phyloP scores from a whole-genome alignment of 2,329 filamentous ascomycete species.

The Diaporthe capsici region DNA sequence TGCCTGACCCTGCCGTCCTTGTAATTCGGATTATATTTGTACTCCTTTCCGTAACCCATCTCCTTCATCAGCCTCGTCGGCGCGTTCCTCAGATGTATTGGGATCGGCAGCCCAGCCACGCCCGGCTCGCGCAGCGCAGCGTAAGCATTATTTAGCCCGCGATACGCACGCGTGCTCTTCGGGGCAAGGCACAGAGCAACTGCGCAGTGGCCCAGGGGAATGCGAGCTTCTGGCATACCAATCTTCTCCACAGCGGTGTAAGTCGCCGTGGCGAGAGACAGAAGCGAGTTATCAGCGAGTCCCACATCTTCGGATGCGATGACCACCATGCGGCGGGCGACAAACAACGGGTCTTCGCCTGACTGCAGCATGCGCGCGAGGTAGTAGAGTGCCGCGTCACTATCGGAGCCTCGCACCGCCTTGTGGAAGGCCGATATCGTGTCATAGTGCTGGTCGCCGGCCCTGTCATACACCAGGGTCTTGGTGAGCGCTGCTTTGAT shows the following conservation, averaged over 20 bases:
- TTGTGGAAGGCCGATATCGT: conserved; percentile 98
- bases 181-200: conserved; percentile 85
- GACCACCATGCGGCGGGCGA: conserved; percentile 93
- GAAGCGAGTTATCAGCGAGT: conserved; percentile 86
- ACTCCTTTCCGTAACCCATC: conserved; percentile 88
- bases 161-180: conserved; percentile 90
- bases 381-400: conserved; percentile 94
- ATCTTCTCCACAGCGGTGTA: conserved; percentile 93
- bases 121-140: conserved; percentile 86
- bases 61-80: conserved; percentile 95
- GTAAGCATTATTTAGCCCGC: conserved; percentile 84
- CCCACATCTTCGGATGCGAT: conserved; percentile 96
- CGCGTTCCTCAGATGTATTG: conserved; percentile 90
- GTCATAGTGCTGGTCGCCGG: conserved; percentile 97
- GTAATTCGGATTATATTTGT: conserved; percentile 98
- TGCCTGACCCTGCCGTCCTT: conserved; percentile 84
- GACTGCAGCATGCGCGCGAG: conserved; percentile 95
- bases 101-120: conserved; percentile 84
- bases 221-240: conserved; percentile 94
- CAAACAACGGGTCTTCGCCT: conserved; percentile 92
- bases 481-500: conserved; percentile 90
- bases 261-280: conserved; percentile 86
- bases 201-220: conserved; percentile 89
- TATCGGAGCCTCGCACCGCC: conserved; percentile 86
- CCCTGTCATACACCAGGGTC: conserved; percentile 94